Evolutionary conservation across 148 eudicot genomes (phyloP).

Genomic region (Silene latifolia): DNA sequence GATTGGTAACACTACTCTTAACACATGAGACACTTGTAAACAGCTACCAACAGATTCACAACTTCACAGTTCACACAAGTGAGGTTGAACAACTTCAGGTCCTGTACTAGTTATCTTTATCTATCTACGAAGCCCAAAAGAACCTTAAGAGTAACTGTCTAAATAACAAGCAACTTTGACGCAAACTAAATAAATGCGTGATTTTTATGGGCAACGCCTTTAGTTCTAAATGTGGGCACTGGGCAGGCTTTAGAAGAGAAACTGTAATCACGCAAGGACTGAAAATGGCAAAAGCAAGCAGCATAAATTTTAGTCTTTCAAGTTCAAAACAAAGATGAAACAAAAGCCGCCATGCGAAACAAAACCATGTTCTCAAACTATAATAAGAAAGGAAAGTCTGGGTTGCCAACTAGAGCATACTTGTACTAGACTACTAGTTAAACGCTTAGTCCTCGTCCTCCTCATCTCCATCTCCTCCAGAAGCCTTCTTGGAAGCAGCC

Average conservation of each 20-base stretch:
- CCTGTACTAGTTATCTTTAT: too few species aligned
- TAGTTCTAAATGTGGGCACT: conserved; percentile 2
- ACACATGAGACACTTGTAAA: too few species aligned
- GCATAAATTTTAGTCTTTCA: conserved; percentile 8
- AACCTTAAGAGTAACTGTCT: too few species aligned
- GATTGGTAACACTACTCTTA: too few species aligned
- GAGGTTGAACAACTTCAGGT: too few species aligned
- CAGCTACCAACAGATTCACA: too few species aligned
- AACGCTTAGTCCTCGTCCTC: conserved; percentile 48
- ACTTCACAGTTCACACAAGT: too few species aligned
- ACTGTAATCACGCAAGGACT: background rate
- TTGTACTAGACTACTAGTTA: background rate
- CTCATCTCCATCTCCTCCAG: conserved; percentile 53
- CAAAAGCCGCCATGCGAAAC: conserved; percentile 1
- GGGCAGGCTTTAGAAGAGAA: background rate
- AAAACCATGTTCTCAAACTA: conserved; percentile 6
- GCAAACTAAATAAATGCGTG: too few species aligned
- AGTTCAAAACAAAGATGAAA: conserved; percentile 5
- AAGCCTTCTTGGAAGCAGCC: conserved; percentile 52
- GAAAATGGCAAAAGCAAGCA: conserved; percentile 9
- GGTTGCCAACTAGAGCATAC: background rate
- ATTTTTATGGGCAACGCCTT: too few species aligned
- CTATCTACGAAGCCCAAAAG: too few species aligned
- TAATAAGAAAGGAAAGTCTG: background rate
- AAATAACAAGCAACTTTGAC: too few species aligned